Evolutionary conservation across 2,329 filamentous ascomycete species (phyloP), one percentile per base, ranked within the genome.

Genomic region (Talaromyces amestolkiae): DNA sequence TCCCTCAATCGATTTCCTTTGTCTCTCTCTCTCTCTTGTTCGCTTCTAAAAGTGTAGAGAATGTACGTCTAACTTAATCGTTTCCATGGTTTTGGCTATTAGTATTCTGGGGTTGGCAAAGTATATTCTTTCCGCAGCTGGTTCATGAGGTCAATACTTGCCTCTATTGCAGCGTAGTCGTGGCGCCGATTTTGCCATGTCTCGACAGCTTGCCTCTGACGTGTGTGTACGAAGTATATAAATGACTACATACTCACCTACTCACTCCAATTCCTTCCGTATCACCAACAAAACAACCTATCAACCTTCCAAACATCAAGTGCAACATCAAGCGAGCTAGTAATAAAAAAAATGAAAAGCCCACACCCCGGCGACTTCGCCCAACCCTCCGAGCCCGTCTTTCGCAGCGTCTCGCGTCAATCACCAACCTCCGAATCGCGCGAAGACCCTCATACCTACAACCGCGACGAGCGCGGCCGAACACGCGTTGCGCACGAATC

Each of bases 331-430:
- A 45, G 27, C 27, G 27, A 31, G 27, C 27, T n/a, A 45, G 43
- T 2, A 35, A 33, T 3, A 37, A 2, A 11, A 37, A 62, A 47
- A 49, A 64, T 64, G 61, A 64, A 64, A 64, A 45, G 37, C 27
- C 65, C 65, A 15, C 65, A 64, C 41, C 65, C 65, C 27, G 65
- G 65, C 3, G 65, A 66, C 65, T 66, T 61, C 47, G 64, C 64
- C 19, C 65, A 66, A 19, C 65, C 65, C 24, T 64, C 61, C n/a
- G 65, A 66, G 47, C 24, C 27, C 9, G 37, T 47, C 31, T 66
- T 66, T n/a, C 65, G 65, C 37, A 66, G 35, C 56, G 47, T 66
- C 61, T 45, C 61, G 65, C 65, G 61, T 5, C 59, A 66, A 43
- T 58, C 59, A 4, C 58, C 61, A 31, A 17, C 49, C 17, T 49